A percentile compares a stretch with the other conserved stretches of the same genome.
Evolutionary conservation across 2,329 filamentous ascomycete species (phyloP).

Genomic region (Apiospora pterosperma): DNA sequence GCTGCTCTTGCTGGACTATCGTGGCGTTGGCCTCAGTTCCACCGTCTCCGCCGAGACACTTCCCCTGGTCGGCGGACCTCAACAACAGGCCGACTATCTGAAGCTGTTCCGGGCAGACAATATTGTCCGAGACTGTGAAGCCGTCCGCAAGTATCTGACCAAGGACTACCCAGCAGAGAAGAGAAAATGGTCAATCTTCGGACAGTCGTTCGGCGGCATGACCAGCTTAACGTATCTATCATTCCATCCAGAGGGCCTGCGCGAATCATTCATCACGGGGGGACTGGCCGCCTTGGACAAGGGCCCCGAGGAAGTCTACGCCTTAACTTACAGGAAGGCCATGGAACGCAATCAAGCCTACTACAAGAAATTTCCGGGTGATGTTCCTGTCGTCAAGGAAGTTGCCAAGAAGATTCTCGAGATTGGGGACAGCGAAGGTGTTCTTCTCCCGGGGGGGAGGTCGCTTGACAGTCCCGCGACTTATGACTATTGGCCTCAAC

Average conservation of each 20-base stretch:
- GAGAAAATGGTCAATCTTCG: slow-evolving; percentile 80
- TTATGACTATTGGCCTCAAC: slow-evolving; percentile 72
- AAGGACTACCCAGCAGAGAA: slow-evolving; percentile 64
- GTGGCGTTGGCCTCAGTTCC: slow-evolving; percentile 82
- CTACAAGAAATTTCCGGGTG: slow-evolving; percentile 82
- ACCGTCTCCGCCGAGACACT: slow-evolving; percentile 75
- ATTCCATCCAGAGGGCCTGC: slow-evolving; percentile 71
- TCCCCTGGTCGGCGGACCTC: slow-evolving; percentile 56
- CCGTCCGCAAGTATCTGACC: slow-evolving; percentile 73
- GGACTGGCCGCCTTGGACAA: slow-evolving; percentile 76
- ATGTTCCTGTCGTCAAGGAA: slow-evolving; percentile 63
- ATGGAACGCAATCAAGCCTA: slow-evolving; percentile 72
- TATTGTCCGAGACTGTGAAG: slow-evolving; percentile 86
- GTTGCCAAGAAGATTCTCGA: slow-evolving; percentile 63
- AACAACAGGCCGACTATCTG: slow-evolving; percentile 75
- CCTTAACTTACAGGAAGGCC: slow-evolving; percentile 66
- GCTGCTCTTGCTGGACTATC: slow-evolving; percentile 82
- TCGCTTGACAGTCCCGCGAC: slow-evolving; percentile 65
- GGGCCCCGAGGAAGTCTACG: slow-evolving; percentile 72
- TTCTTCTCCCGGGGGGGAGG: slow-evolving; percentile 72
- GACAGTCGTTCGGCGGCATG: slow-evolving; percentile 92
- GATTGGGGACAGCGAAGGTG: slow-evolving; percentile 41
- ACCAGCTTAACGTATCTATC: slow-evolving; percentile 81
- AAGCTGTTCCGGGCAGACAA: slow-evolving; percentile 84
- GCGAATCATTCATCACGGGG: slow-evolving; percentile 81